phyloP scores from a whole-genome alignment of 768 basidiomycete genomes.

The Coprinellus aureogranulatus region DNA sequence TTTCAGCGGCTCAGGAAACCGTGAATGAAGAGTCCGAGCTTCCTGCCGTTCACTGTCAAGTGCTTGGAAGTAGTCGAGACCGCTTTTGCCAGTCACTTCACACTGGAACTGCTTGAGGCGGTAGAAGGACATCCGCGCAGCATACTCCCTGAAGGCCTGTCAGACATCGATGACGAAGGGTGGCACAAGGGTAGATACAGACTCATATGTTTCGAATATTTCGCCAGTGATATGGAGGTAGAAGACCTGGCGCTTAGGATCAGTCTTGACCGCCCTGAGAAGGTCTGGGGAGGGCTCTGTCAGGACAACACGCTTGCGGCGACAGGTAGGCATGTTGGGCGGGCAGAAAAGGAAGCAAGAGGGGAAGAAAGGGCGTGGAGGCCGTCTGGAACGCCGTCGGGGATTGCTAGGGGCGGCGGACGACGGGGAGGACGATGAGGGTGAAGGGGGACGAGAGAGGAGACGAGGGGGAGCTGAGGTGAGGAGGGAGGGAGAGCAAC shows the following conservation, averaged over 20 bases:
- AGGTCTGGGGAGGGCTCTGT: conserved; percentile 74
- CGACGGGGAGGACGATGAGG: conserved; percentile 13
- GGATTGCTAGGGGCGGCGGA: conserved; percentile 13
- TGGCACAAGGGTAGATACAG: conserved; percentile 34
- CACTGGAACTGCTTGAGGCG: conserved; percentile 93
- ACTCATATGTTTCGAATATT: conserved; percentile 97
- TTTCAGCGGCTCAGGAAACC: conserved; percentile 92
- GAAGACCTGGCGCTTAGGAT: conserved; percentile 77
- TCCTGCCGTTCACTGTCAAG: conserved; percentile 89
- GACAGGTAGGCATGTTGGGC: conserved; percentile 73
- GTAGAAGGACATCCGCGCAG: conserved; percentile 93
- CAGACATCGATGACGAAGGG: conserved; percentile 23
- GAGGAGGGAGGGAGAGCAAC: conserved; percentile 39
- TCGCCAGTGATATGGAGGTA: conserved; percentile 94
- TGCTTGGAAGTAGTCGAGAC: conserved; percentile 92
- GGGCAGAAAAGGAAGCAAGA: conserved; percentile 23
- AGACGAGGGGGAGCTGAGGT: conserved; percentile 39
- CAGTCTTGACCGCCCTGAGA: conserved; percentile 59
- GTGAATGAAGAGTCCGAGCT: conserved; percentile 81
- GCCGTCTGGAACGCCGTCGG: conserved; percentile 15
- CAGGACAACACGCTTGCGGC: conserved; percentile 87
- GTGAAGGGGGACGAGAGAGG: conserved; percentile 24
- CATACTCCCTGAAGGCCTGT: conserved; percentile 58
- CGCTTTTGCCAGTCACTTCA: conserved; percentile 93
- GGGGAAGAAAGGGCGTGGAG: conserved; percentile 16